These are phyloP conservation scores for Russula sp. DNA, from an alignment of 768 basidiomycete species.

Conservation along the genomic window DNA sequence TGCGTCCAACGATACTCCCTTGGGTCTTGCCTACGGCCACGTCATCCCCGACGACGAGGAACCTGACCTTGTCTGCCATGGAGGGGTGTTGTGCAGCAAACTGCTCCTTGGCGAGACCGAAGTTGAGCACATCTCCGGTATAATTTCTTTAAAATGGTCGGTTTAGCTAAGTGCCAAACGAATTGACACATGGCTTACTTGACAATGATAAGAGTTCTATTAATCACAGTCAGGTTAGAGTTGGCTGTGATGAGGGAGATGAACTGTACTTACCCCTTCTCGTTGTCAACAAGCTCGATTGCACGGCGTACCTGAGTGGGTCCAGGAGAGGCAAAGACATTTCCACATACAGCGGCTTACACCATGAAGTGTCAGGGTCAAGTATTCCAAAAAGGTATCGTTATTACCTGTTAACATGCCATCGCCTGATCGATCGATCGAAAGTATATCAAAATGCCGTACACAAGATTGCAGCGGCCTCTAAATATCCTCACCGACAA, in stretches of 20 bases:
- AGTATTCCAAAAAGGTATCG: background rate
- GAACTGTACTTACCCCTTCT: slow-evolving; percentile 50
- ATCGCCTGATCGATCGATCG: slow-evolving; percentile 39
- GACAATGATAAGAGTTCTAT: slow-evolving; percentile 74
- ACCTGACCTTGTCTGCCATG: slow-evolving; percentile 60
- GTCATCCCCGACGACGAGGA: slow-evolving; percentile 85
- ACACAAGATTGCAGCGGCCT: background rate
- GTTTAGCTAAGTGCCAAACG: background rate
- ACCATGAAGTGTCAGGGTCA: slow-evolving; percentile 2
- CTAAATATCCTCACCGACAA: slow-evolving; percentile 57
- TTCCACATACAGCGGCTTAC: slow-evolving; percentile 76
- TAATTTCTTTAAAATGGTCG: slow-evolving; percentile 56
- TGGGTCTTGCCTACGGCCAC: slow-evolving; percentile 80
- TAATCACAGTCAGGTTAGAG: background rate
- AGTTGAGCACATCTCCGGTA: slow-evolving; percentile 87
- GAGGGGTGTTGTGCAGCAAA: slow-evolving; percentile 65
- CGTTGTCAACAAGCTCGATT: slow-evolving; percentile 68
- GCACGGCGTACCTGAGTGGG: slow-evolving; percentile 77
- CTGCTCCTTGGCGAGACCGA: slow-evolving; percentile 84
- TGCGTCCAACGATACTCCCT: slow-evolving; percentile 78
- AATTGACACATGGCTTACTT: slow-evolving; percentile 43
- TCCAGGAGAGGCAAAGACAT: slow-evolving; percentile 86
- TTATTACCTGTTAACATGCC: slow-evolving; percentile 68
- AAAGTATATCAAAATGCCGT: background rate
- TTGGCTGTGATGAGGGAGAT: background rate